Percentiles rank a stretch among this genome's conserved stretches.
These are phyloP conservation scores for Cyclocybe cylindracea DNA, from an alignment of 768 basidiomycete species.

Conservation along the genomic window DNA sequence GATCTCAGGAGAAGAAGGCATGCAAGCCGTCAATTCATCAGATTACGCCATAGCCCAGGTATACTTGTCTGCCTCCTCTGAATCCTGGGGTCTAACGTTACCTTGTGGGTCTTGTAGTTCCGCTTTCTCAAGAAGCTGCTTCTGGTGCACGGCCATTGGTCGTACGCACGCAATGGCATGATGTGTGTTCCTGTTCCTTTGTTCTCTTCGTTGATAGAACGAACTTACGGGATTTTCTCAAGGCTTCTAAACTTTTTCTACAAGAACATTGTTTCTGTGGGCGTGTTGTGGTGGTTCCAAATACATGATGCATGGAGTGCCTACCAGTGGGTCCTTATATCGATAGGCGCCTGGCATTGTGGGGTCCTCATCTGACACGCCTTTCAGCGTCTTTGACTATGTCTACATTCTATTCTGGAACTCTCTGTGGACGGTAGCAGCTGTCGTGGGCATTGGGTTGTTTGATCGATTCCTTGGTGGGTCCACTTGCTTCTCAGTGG, in stretches of 20 bases:
- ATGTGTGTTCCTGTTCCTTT: slow-evolving; percentile 59
- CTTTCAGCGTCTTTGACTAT: slow-evolving; percentile 74
- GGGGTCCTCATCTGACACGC: slow-evolving; percentile 1
- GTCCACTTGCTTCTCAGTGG: slow-evolving; percentile 17
- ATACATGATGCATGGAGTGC: slow-evolving; percentile 94
- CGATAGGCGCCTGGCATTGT: neutral
- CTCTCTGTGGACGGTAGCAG: slow-evolving; percentile 89
- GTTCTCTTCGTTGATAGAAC: neutral
- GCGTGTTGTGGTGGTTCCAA: slow-evolving; percentile 95
- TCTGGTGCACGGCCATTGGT: slow-evolving; percentile 97
- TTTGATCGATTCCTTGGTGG: slow-evolving; percentile 89
- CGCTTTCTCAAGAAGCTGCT: slow-evolving; percentile 87
- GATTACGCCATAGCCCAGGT: slow-evolving; percentile 97
- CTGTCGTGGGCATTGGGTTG: slow-evolving; percentile 91
- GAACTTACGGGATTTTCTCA: neutral
- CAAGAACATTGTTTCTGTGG: slow-evolving; percentile 95
- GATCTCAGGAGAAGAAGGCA: slow-evolving; percentile 93
- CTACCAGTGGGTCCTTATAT: slow-evolving; percentile 45
- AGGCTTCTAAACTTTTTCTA: slow-evolving; percentile 98
- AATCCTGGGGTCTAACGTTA: neutral
- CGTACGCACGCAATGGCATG: slow-evolving; percentile 90
- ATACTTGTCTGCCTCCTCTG: slow-evolving; percentile 18
- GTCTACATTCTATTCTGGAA: slow-evolving; percentile 97
- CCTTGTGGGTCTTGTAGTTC: slow-evolving; percentile 47
- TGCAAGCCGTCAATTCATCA: slow-evolving; percentile 96